A percentile compares a stretch with the other conserved stretches of the same genome.
Evolutionary conservation across 2,329 filamentous ascomycete species (phyloP).

Genomic region (Chaetomium globosum): DNA sequence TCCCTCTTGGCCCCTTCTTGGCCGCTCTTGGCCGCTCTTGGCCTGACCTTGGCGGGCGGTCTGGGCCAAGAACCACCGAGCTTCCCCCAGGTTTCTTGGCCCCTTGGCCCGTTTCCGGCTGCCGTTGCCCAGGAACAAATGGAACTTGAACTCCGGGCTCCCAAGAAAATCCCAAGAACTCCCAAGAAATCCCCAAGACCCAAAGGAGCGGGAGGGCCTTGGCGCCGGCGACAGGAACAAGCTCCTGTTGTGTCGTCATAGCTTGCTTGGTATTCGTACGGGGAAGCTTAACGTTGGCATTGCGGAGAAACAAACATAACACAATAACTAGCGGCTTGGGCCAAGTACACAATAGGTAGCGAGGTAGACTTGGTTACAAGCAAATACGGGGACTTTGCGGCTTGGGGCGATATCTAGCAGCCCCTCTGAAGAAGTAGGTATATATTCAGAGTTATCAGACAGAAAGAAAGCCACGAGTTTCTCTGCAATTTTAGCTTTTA

Average conservation of each 20-base stretch:
- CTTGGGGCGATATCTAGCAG: too few species aligned
- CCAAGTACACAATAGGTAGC: too few species aligned
- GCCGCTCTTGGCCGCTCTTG: conserved; percentile 11
- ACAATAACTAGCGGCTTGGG: background rate
- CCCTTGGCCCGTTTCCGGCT: conserved; percentile 6
- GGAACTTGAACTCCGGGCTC: background rate
- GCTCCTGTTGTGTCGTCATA: conserved; percentile 2
- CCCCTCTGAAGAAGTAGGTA: too few species aligned
- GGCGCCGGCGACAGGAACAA: conserved; percentile 1
- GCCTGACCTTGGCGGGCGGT: conserved; percentile 1
- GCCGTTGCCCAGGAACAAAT: conserved; percentile 14
- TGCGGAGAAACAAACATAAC: background rate
- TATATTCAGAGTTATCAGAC: too few species aligned
- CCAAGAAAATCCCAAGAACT: background rate
- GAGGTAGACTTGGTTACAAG: too few species aligned
- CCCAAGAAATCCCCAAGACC: background rate
- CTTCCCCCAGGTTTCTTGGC: conserved; percentile 13
- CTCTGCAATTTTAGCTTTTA: background rate
- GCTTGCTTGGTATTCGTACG: background rate
- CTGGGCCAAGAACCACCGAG: background rate
- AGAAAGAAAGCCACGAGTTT: too few species aligned
- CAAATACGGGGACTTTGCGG: too few species aligned
- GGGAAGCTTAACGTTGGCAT: background rate
- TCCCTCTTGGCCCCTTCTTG: conserved; percentile 14
- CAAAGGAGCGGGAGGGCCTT: conserved; percentile 5